Evolutionary conservation across 2,329 filamentous ascomycete species (phyloP).

Genomic region (Fusarium sp.): DNA sequence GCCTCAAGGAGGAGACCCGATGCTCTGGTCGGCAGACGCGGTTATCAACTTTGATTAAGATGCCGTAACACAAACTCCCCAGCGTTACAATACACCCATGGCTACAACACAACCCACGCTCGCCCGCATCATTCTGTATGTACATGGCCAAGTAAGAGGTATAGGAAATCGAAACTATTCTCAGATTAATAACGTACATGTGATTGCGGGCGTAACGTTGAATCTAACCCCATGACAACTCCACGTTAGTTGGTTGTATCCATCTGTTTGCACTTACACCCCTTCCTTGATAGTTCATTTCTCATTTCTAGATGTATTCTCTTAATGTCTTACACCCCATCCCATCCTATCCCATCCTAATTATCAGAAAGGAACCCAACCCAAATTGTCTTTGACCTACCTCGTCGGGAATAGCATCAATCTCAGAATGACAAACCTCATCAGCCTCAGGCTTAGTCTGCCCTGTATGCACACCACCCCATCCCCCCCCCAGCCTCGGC

Average conservation of each 20-base stretch:
- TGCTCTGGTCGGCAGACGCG: neutral
- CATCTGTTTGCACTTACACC: conserved; percentile 16
- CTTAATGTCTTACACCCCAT: neutral
- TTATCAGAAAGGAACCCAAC: neutral
- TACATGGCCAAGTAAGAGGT: conserved; percentile 4
- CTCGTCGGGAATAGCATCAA: conserved; percentile 27
- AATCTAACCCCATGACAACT: conserved; percentile 7
- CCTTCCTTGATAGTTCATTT: conserved; percentile 13
- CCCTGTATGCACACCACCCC: neutral
- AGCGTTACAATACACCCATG: conserved; percentile 5
- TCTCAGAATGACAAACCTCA: conserved; percentile 18
- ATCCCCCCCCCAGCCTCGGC: conserved; percentile 5
- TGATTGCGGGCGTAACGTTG: conserved; percentile 13
- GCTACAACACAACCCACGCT: neutral
- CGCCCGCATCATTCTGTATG: neutral
- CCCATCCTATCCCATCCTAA: neutral
- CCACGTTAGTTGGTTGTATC: neutral
- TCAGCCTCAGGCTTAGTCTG: conserved; percentile 12
- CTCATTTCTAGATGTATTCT: neutral
- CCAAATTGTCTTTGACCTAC: conserved; percentile 14
- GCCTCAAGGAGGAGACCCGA: neutral
- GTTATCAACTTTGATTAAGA: neutral
- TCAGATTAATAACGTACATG: conserved; percentile 6
- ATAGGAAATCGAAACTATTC: conserved; percentile 12
- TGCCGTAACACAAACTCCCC: neutral